Percentiles rank a stretch among this genome's conserved stretches.
phyloP scores from a whole-genome alignment of 192 early-diverging fungal species.

The Coemansia sp. region DNA sequence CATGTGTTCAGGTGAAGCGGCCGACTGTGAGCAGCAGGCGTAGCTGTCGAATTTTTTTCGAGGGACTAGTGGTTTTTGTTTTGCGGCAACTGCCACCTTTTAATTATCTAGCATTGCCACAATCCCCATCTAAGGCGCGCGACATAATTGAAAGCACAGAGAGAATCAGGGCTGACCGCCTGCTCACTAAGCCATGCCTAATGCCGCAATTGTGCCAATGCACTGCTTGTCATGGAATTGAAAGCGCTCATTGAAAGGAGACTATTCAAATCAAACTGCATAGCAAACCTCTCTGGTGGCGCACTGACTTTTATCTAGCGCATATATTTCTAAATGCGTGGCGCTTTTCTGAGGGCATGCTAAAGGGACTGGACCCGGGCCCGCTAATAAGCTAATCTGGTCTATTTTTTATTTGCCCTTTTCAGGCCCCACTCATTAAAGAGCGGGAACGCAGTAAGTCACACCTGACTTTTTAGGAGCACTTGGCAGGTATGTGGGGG shows the following conservation, averaged over 20 bases:
- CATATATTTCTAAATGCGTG: not conserved
- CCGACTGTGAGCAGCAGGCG: not conserved
- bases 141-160: not conserved
- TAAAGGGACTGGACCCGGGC: not conserved
- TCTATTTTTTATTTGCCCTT: not conserved
- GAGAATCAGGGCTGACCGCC: not conserved
- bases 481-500: not conserved
- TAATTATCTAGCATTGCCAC: conserved; percentile 1
- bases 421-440: not conserved
- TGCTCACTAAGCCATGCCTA: not conserved
- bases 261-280: not conserved
- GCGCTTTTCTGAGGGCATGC: not conserved
- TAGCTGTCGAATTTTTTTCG: not conserved
- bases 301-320: not conserved
- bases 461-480: not conserved
- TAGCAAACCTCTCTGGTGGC: not conserved
- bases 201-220: not conserved
- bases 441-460: not conserved
- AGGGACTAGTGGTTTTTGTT: not conserved
- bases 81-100: conserved; percentile 3
- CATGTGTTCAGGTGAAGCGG: not conserved
- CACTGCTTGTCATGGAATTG: not conserved
- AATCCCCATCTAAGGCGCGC: not conserved
- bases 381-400: not conserved
- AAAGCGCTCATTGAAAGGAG: not conserved